These are phyloP conservation scores for Penicillium sp. DNA, from an alignment of 2,329 filamentous ascomycete genomes.

Conservation along the genomic window DNA sequence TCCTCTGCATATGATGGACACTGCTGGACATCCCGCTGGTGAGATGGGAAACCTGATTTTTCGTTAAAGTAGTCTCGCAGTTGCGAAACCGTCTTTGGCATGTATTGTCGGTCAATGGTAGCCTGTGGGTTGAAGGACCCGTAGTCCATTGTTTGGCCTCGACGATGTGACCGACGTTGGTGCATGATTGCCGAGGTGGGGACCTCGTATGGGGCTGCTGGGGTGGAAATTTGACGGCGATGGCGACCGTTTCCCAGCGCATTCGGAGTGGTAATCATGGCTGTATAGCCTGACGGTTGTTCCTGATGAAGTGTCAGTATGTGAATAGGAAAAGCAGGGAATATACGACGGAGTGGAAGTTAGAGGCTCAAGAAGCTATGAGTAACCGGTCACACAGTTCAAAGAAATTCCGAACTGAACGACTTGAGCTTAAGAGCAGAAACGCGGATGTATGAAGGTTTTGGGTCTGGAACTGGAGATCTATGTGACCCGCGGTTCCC, in stretches of 20 bases:
- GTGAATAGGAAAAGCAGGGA: slow-evolving; percentile 43
- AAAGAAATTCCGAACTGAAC: slow-evolving; percentile 11
- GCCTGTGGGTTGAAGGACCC: slow-evolving; percentile 57
- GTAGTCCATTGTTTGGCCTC: slow-evolving; percentile 82
- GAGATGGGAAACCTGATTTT: slow-evolving; percentile 26
- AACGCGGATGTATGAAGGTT: slow-evolving; percentile 29
- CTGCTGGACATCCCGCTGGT: slow-evolving; percentile 16
- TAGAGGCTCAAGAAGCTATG: slow-evolving; percentile 21
- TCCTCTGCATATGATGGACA: slow-evolving; percentile 14
- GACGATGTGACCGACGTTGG: slow-evolving; percentile 61
- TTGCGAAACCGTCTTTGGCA: slow-evolving; percentile 26
- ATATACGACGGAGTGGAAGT: slow-evolving; percentile 13
- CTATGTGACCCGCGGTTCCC: slow-evolving; percentile 35
- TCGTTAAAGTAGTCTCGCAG: slow-evolving; percentile 30
- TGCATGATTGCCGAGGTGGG: slow-evolving; percentile 62
- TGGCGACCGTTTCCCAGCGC: slow-evolving; percentile 65
- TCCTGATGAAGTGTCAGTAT: slow-evolving; percentile 63
- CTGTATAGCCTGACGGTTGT: slow-evolving; percentile 32
- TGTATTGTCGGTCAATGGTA: slow-evolving; percentile 18
- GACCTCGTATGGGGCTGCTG: slow-evolving; percentile 69
- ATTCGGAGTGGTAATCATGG: slow-evolving; percentile 26
- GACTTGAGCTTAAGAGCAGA: slow-evolving; percentile 18
- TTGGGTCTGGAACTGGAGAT: slow-evolving; percentile 32
- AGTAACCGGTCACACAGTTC: slow-evolving; percentile 9
- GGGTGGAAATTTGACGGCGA: slow-evolving; percentile 85